Conservation (phyloP, 2,329 filamentous ascomycete genomes). For the Acrodontium crateriforme region DNA sequence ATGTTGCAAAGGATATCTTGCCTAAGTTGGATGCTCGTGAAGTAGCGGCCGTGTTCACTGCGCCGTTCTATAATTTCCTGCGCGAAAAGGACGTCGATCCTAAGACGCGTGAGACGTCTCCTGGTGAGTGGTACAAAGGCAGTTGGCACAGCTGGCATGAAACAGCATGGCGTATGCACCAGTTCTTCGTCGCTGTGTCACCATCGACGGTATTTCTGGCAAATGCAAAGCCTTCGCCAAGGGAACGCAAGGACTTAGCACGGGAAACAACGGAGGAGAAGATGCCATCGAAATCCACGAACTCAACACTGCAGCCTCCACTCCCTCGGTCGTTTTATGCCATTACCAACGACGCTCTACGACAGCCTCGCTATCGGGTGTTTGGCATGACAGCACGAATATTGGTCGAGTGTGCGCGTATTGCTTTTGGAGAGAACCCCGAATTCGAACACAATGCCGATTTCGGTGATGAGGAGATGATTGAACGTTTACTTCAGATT, state of each 20-base stretch:
- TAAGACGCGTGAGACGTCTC: conserved; percentile 18
- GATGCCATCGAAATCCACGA: neutral
- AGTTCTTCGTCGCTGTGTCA: conserved; percentile 75
- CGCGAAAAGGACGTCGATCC: conserved; percentile 41
- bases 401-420: conserved; percentile 70
- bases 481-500: conserved; percentile 40
- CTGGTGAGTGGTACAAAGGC: conserved; percentile 71
- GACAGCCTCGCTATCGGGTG: conserved; percentile 50
- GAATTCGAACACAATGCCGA: conserved; percentile 63
- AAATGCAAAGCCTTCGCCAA: conserved; percentile 9
- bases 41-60: conserved; percentile 87
- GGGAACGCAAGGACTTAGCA: conserved; percentile 1
- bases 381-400: conserved; percentile 94
- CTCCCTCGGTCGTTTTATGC: conserved; percentile 17
- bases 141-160: conserved; percentile 69
- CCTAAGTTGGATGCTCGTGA: conserved; percentile 77
- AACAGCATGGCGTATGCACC: conserved; percentile 71
- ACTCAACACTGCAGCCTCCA: conserved; percentile 14
- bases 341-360: conserved; percentile 13
- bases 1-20: conserved; percentile 27
- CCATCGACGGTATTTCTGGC: conserved; percentile 46
- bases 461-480: conserved; percentile 54
- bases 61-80: conserved; percentile 75
- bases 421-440: conserved; percentile 71
- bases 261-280: conserved; percentile 1